Percentiles rank a stretch among this genome's conserved stretches.
Conservation (phyloP, 2,329 filamentous ascomycete species). For the Cladophialophora exuberans region DNA sequence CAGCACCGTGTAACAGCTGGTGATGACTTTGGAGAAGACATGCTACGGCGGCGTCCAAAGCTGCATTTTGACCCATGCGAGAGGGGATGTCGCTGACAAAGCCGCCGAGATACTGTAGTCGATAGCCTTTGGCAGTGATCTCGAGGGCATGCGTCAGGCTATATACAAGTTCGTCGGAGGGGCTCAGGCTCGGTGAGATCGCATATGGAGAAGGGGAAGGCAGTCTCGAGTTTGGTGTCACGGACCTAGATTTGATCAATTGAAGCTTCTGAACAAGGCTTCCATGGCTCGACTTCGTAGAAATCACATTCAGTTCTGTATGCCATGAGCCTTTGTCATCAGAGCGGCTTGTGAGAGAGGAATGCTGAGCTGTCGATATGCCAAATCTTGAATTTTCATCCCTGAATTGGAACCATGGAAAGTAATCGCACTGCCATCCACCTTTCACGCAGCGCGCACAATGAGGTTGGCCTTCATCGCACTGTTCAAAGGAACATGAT, state of each 20-base stretch:
- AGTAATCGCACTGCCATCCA: too few species aligned
- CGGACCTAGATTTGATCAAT: neutral
- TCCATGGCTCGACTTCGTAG: neutral
- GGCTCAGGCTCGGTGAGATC: neutral
- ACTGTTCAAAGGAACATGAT: too few species aligned
- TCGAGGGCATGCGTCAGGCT: neutral
- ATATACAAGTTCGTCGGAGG: neutral
- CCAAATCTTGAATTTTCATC: neutral
- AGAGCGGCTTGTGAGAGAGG: neutral
- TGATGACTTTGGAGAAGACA: neutral
- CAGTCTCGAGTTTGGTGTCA: neutral
- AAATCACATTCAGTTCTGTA: conserved; percentile 1
- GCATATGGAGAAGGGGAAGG: neutral
- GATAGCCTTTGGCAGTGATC: neutral
- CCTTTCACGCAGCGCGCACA: too few species aligned
- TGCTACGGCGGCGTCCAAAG: neutral
- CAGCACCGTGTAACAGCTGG: neutral
- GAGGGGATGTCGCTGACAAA: neutral
- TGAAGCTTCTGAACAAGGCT: conserved; percentile 1
- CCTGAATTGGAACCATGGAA: too few species aligned
- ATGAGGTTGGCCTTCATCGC: too few species aligned
- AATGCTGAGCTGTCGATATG: neutral
- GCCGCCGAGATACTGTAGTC: neutral
- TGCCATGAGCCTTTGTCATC: neutral
- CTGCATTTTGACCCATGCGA: conserved; percentile 1